These are phyloP conservation scores for Tylopilus cervinicoccineus DNA, from an alignment of 768 basidiomycete species.

Conservation along the genomic window DNA sequence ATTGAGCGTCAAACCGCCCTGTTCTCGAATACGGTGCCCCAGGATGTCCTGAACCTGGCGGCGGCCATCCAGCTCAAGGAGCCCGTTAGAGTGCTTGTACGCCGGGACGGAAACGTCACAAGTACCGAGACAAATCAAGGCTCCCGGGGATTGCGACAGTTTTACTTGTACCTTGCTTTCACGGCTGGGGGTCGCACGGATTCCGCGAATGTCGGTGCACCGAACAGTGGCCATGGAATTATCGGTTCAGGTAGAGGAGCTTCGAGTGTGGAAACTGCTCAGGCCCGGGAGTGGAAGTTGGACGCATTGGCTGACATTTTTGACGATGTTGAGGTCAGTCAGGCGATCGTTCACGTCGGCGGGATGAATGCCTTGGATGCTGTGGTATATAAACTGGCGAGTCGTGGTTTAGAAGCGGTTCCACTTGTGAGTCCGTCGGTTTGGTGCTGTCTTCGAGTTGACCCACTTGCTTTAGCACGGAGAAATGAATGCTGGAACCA, in stretches of 20 bases:
- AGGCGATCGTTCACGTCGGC: conserved; percentile 85
- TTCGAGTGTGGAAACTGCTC: conserved; percentile 75
- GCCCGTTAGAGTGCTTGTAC: conserved; percentile 95
- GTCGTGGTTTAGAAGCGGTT: conserved; percentile 80
- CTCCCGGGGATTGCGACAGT: conserved; percentile 86
- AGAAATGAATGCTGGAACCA: conserved; percentile 87
- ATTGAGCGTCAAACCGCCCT: conserved; percentile 87
- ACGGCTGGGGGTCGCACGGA: conserved; percentile 79
- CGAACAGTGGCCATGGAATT: conserved; percentile 71
- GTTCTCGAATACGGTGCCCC: conserved; percentile 98
- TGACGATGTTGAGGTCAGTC: conserved; percentile 77
- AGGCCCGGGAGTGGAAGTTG: conserved; percentile 92
- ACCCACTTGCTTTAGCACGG: conserved; percentile 55
- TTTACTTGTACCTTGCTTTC: conserved; percentile 94
- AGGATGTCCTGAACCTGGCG: conserved; percentile 95
- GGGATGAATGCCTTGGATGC: conserved; percentile 84
- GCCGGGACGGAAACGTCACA: conserved; percentile 80
- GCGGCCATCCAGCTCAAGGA: conserved; percentile 91
- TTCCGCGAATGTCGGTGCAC: conserved; percentile 36
- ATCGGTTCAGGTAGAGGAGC: conserved; percentile 90
- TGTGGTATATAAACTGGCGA: conserved; percentile 86
- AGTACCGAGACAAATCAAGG: conserved; percentile 67
- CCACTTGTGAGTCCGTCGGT: conserved; percentile 63
- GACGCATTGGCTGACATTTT: conserved; percentile 89
- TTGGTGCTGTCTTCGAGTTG: conserved; percentile 5